Evolutionary conservation across 2,329 filamentous ascomycete genomes (phyloP).

Genomic region (Sarocladium kiliense): DNA sequence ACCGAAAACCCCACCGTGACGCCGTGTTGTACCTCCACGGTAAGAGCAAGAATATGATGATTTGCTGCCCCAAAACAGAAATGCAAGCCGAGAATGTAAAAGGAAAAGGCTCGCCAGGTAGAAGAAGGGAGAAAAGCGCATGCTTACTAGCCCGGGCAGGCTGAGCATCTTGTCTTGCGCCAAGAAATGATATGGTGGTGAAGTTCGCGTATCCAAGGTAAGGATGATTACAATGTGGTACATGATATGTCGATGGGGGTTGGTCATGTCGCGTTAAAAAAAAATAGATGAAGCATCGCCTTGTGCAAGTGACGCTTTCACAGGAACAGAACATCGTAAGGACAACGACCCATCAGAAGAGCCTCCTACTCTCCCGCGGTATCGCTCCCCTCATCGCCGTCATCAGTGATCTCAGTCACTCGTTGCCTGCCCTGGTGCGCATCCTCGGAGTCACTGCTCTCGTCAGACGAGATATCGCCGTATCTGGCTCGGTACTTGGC

Average conservation of each 20-base stretch:
- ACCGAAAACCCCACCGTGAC: too few species aligned
- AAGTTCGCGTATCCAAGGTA: background rate
- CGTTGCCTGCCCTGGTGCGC: background rate
- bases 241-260: background rate
- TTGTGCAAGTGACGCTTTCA: background rate
- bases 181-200: too few species aligned
- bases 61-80: background rate
- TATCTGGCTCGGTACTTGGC: conserved; percentile 52
- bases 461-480: conserved; percentile 33
- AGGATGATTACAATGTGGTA: conserved; percentile 7
- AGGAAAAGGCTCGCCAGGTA: background rate
- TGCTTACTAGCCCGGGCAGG: too few species aligned
- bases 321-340: background rate
- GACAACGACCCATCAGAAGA: background rate
- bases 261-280: conserved; percentile 1
- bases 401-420: conserved; percentile 11
- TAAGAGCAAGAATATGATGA: too few species aligned
- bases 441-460: conserved; percentile 18
- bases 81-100: background rate
- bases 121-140: background rate
- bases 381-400: conserved; percentile 20
- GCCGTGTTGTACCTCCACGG: too few species aligned
- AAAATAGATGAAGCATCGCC: background rate
- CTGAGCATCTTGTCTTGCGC: too few species aligned
- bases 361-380: conserved; percentile 5